Base-by-base conservation (phyloP, 495 filamentous ascomycete genomes). In the Penicillium malachiteum region DNA sequence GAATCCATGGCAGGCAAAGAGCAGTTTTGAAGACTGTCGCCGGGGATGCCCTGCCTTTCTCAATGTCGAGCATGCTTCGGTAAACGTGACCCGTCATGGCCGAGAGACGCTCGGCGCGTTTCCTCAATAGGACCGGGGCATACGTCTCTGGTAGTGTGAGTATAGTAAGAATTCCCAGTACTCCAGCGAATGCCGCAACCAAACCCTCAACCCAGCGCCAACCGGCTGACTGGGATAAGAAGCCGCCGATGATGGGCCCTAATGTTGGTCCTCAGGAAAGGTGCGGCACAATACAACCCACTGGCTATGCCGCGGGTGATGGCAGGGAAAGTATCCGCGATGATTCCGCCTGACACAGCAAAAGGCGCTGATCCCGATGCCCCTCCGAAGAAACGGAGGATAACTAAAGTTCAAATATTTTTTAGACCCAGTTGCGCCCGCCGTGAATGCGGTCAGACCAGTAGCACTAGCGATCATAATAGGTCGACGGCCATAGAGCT, bases 371-470 rank as follows among this genome's bases (percentile, higher is more conserved):
- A 80, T 17, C 87, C 87, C 63, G 87, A 86, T 7, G 83, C 75
- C 26, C 87, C 82, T 17, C 81, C 84, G 46, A 89, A 81, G 75
- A 89, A 87, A 33, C 87, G 83, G 18, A 89, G 74, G 52, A 88
- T 74, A 42, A 88, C 58, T 3, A 90, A 68, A 0, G 81, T 77
- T 50, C 77, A 53, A 31, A 84, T 81, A 56, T 85, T 86, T 46
- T 78, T 69, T 3, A n/a, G 82, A 64, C 7, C 78, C 73, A 2
- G 81, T 78, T 31, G 79, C 78, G 11, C 74, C 85, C 43, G 78
- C 80, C 55, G 78, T 87, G 71, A 89, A 89, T 1, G 79, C 77
- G 10, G 84, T 79, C 46, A 87, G 71, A 11, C 71, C 68, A 21
- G 71, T 59, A 59, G 82, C 83, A 14, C 83, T 83, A 52, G 74